Base-by-base conservation (phyloP, 345 rosid species). In the Gossypioides kirkii region DNA sequence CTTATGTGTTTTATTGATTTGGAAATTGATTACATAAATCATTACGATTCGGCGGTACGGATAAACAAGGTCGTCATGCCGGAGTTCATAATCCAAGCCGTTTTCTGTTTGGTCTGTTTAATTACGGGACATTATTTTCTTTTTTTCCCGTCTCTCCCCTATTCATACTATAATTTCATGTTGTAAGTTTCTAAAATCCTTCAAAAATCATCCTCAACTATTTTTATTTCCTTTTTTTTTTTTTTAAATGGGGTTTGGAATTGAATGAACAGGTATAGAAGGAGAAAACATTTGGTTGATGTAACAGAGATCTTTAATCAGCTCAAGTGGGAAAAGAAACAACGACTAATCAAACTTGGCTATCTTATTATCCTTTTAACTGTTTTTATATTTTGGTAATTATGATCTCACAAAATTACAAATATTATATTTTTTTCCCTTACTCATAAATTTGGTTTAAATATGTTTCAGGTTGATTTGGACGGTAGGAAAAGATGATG, bases 221-320 rank as follows among this genome's bases (percentile, higher is more conserved):
- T 61, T 32, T 5, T 60, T 28, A 10, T 11, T 46, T 10, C 49
- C 49, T 46, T 23, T 3, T 59, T n/a, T 41, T 16, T 2, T 14
- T 16, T 3, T 0, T 10, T n/a, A 16, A 4, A 2, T 42, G 18
- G 26, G 0, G 12, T 52, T 8, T 70, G 61, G 6, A 38, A 36
- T 56, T 18, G 41, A 23, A 61, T 79, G 66, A 73, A 65, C 79
- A 95, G 98, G 67, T 95, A 91, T 76, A 83, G 83, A 14, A 80
- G 65, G 62, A 73, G 82, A 78, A 80, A 80, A 67, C 99, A 95
- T 73, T 77, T 93, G 46, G 73, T 91, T 76, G 98, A 95, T 84
- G 98, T 95, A 53, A 93, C 99, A 0, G 97, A 93, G 91, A 92
- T 95, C 41, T 93, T 86, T 81, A 95, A 93, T 79, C 74, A 80